Evolutionary conservation across 345 rosid genomes (phyloP).

Genomic region (Stellera chamaejasme): DNA sequence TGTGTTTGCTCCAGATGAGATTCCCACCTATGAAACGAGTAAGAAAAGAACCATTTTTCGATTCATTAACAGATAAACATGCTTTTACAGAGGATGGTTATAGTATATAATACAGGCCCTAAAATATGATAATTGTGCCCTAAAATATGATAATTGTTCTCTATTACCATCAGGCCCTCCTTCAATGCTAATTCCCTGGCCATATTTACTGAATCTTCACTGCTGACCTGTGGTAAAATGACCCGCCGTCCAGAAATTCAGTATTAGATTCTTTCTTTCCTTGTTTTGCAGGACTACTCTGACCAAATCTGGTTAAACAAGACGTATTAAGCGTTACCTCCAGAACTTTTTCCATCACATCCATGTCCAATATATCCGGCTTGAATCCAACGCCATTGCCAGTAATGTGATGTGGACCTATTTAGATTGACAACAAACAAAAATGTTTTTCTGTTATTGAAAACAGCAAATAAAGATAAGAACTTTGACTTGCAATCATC

Average conservation of each 20-base stretch:
- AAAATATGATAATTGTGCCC: no score
- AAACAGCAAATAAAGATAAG: neutral
- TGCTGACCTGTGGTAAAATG: constrained; percentile 46
- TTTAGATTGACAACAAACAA: constrained; percentile 10
- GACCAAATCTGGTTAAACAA: neutral
- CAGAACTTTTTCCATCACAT: constrained; percentile 84
- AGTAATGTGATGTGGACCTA: constrained; percentile 93
- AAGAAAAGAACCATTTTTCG: no score
- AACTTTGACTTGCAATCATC: neutral
- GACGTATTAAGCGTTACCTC: constrained; percentile 36
- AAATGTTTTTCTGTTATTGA: no score
- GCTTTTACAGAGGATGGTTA: no score
- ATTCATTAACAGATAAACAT: no score
- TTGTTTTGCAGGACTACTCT: neutral
- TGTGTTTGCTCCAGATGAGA: constrained; percentile 92
- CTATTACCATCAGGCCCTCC: constrained; percentile 89
- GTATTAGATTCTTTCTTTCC: neutral
- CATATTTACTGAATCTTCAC: constrained; percentile 91
- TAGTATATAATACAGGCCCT: no score
- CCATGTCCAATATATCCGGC: constrained; percentile 93
- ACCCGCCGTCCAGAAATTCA: constrained; percentile 8
- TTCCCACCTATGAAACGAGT: constrained; percentile 54
- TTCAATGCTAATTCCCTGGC: constrained; percentile 89
- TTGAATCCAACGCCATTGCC: constrained; percentile 98
- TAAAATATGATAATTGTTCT: no score